These are phyloP conservation scores for Yamagishiella unicocca DNA, from an alignment of 139 green algal genomes.

Conservation along the genomic window DNA sequence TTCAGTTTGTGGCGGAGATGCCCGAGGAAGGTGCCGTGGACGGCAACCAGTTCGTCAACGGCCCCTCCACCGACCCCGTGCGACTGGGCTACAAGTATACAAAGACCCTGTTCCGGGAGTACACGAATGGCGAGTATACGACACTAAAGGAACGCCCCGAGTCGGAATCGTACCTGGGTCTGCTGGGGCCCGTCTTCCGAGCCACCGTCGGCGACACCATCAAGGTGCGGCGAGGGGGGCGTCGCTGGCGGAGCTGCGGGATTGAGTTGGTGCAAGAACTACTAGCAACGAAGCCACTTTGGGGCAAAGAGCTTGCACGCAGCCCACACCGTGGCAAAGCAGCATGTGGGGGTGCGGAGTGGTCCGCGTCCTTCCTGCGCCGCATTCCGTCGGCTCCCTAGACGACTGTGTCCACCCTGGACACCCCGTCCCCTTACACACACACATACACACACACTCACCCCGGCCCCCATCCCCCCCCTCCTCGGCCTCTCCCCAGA, in stretches of 20 bases:
- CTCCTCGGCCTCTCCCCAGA: neutral
- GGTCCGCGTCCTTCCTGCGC: no score
- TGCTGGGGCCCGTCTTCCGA: slow-evolving; percentile 75
- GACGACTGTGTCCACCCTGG: no score
- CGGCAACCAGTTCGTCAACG: slow-evolving; percentile 7
- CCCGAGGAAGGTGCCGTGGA: no score
- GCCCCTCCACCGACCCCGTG: slow-evolving; percentile 11
- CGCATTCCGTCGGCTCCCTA: no score
- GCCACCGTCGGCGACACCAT: slow-evolving; percentile 78
- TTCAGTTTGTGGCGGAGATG: slow-evolving; percentile 7
- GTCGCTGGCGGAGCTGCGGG: no score
- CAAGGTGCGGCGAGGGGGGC: slow-evolving; percentile 50
- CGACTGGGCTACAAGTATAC: slow-evolving; percentile 59
- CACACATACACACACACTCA: slow-evolving; percentile 3
- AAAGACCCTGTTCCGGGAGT: slow-evolving; percentile 69
- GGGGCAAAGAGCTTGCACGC: no score
- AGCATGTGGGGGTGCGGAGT: no score
- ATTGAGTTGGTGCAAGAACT: no score
- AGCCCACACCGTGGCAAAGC: no score
- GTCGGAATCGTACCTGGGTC: slow-evolving; percentile 72
- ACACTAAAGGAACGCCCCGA: slow-evolving; percentile 28
- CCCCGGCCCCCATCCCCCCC: neutral
- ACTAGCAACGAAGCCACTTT: no score
- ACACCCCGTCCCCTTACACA: neutral
- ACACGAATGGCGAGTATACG: slow-evolving; percentile 82